Evolutionary conservation across 768 basidiomycete genomes (phyloP).

Genomic region (Tricholomella constricta): DNA sequence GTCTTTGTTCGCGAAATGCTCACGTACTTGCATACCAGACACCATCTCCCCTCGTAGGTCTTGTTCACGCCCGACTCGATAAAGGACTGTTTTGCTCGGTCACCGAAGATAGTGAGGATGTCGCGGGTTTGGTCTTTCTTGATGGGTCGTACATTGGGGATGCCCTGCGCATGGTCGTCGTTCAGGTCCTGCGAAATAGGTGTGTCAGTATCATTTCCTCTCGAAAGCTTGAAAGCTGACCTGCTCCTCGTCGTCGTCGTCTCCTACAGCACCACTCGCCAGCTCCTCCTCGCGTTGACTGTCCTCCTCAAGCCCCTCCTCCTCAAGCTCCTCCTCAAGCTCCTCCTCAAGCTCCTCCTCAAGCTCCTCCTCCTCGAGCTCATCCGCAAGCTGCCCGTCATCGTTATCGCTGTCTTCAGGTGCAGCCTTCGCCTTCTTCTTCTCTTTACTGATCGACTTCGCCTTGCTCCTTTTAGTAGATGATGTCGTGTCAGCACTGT

Average conservation of each 20-base stretch:
- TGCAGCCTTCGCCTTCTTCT: too few species aligned
- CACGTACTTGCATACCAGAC: background rate
- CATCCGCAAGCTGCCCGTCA: too few species aligned
- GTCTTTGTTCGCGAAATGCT: too few species aligned
- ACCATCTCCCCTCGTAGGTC: background rate
- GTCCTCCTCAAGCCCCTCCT: too few species aligned
- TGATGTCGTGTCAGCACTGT: too few species aligned
- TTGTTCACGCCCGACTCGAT: background rate
- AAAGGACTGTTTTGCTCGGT: background rate
- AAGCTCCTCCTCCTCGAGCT: background rate
- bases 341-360: background rate
- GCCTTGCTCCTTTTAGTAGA: too few species aligned
- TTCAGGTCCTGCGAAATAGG: background rate
- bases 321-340: background rate
- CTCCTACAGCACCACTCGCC: too few species aligned
- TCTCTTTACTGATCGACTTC: too few species aligned
- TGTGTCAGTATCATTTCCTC: background rate
- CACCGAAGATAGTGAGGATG: background rate
- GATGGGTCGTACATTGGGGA: background rate
- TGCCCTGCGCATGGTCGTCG: background rate
- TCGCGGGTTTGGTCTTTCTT: slow-evolving; percentile 1
- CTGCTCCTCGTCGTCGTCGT: too few species aligned
- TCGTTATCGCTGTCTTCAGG: too few species aligned
- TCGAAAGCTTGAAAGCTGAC: too few species aligned
- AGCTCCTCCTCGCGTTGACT: too few species aligned